These are phyloP conservation scores for Auriscalpium orientale DNA, from an alignment of 768 basidiomycete species.

Conservation along the genomic window DNA sequence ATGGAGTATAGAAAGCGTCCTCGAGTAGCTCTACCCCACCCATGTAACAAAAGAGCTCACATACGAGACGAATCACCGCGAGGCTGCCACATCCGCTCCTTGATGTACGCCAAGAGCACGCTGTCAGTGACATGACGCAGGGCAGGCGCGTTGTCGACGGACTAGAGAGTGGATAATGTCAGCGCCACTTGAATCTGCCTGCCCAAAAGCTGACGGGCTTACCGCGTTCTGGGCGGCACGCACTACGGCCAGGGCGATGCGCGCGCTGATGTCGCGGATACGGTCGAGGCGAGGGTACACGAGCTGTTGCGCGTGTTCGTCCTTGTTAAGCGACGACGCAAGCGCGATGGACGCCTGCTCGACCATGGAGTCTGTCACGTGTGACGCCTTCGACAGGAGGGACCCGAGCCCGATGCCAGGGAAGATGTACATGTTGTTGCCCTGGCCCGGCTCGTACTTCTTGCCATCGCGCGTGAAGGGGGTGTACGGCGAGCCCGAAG, in stretches of 20 bases:
- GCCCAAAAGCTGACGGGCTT: constrained; percentile 19
- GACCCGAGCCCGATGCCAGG: constrained; percentile 72
- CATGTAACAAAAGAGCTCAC: neutral
- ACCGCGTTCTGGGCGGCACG: constrained; percentile 73
- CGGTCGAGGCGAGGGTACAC: constrained; percentile 82
- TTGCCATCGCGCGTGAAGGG: constrained; percentile 48
- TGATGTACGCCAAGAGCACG: constrained; percentile 47
- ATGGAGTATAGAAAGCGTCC: too few relatives aligned
- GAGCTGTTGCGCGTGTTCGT: constrained; percentile 59
- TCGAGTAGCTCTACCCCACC: too few relatives aligned
- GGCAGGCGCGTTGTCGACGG: constrained; percentile 22
- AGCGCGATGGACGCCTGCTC: constrained; percentile 82
- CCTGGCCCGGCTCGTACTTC: constrained; percentile 74
- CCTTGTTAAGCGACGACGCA: constrained; percentile 58
- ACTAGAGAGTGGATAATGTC: constrained; percentile 11
- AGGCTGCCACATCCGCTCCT: constrained; percentile 71
- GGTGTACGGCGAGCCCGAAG: constrained; percentile 83
- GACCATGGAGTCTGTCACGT: constrained; percentile 82
- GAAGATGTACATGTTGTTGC: constrained; percentile 92
- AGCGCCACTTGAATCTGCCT: neutral
- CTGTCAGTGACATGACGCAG: constrained; percentile 51
- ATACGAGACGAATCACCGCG: constrained; percentile 7
- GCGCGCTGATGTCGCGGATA: constrained; percentile 77
- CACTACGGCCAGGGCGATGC: constrained; percentile 70
- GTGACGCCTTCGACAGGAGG: constrained; percentile 60